phyloP scores from a whole-genome alignment of 495 filamentous ascomycete species.

The Evernia prunastri region DNA sequence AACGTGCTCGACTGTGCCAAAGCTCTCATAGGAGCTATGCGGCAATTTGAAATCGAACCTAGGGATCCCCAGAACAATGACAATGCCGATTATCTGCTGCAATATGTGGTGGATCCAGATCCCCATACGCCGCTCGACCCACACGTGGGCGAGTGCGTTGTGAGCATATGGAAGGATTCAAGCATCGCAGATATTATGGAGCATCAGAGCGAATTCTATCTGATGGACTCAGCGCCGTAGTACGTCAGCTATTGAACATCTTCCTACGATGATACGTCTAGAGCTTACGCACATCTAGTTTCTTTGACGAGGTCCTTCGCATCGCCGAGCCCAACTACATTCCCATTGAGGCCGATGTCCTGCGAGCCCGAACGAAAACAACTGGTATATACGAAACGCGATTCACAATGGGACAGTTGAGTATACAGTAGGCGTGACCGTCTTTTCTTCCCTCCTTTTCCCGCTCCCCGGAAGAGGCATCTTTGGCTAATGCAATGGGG shows the following conservation, averaged over 20 bases:
- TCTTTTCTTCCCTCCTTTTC: slow-evolving; percentile 2
- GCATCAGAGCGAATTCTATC: slow-evolving; percentile 93
- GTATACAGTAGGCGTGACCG: slow-evolving; percentile 76
- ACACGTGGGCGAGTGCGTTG: slow-evolving; percentile 74
- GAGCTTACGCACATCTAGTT: slow-evolving; percentile 47
- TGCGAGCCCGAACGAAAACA: slow-evolving; percentile 95
- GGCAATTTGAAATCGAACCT: slow-evolving; percentile 77
- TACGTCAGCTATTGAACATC: slow-evolving; percentile 41
- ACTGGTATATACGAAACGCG: slow-evolving; percentile 98
- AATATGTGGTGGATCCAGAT: slow-evolving; percentile 85
- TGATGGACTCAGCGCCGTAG: slow-evolving; percentile 99
- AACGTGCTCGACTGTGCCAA: slow-evolving; percentile 96
- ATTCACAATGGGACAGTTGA: slow-evolving; percentile 95
- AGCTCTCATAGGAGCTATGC: slow-evolving; percentile 79
- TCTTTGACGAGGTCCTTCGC: slow-evolving; percentile 86
- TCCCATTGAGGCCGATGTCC: slow-evolving; percentile 84
- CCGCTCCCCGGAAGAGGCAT: background rate
- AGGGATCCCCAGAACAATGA: slow-evolving; percentile 62
- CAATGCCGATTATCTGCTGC: slow-evolving; percentile 69
- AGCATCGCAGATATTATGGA: slow-evolving; percentile 81
- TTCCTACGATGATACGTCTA: background rate
- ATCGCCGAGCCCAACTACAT: slow-evolving; percentile 84
- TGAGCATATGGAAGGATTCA: slow-evolving; percentile 83
- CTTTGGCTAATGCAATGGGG: slow-evolving; percentile 23
- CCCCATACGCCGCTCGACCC: slow-evolving; percentile 73